A percentile compares a stretch with the other conserved stretches of the same genome.
Conservation (phyloP, 805 yeast genomes). For the Saccharomycodes ludwigii region DNA sequence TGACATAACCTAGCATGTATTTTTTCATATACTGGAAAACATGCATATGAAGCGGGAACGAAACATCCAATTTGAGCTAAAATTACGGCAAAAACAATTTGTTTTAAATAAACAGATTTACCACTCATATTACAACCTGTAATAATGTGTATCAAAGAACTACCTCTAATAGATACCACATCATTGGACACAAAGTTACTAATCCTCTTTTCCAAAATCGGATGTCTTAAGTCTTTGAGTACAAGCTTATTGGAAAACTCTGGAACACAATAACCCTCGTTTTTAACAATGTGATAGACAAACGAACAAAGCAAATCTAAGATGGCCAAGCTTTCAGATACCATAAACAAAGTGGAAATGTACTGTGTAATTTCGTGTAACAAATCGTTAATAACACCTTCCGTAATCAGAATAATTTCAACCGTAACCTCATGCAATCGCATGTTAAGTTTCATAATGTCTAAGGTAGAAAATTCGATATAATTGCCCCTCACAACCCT, state of each 20-base stretch:
- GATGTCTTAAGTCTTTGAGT: conserved; percentile 29
- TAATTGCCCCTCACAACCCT: conserved; percentile 14
- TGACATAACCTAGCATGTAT: conserved; percentile 28
- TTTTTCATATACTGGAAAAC: conserved; percentile 27
- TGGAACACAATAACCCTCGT: conserved; percentile 23
- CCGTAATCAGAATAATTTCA: conserved; percentile 33
- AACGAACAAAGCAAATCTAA: conserved; percentile 29
- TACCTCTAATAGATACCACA: conserved; percentile 21
- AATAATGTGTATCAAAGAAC: conserved; percentile 33
- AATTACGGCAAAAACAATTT: conserved; percentile 34
- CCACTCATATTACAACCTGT: conserved; percentile 59
- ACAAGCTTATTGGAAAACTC: conserved; percentile 24
- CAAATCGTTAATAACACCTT: conserved; percentile 25
- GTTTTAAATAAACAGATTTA: conserved; percentile 44
- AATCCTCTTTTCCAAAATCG: conserved; percentile 25
- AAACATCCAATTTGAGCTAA: conserved; percentile 50
- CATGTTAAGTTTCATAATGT: conserved; percentile 28
- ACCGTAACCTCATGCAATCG: conserved; percentile 27
- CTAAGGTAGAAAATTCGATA: conserved; percentile 30
- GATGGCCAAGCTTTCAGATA: conserved; percentile 31
- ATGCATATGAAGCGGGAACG: conserved; percentile 34
- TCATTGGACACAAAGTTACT: conserved; percentile 28
- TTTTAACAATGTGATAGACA: conserved; percentile 17
- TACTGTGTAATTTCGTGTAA: conserved; percentile 16
- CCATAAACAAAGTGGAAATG: conserved; percentile 27